Evolutionary conservation across 176 grass and related monocot species (phyloP).

Genomic region (Neostapfia colusana): DNA sequence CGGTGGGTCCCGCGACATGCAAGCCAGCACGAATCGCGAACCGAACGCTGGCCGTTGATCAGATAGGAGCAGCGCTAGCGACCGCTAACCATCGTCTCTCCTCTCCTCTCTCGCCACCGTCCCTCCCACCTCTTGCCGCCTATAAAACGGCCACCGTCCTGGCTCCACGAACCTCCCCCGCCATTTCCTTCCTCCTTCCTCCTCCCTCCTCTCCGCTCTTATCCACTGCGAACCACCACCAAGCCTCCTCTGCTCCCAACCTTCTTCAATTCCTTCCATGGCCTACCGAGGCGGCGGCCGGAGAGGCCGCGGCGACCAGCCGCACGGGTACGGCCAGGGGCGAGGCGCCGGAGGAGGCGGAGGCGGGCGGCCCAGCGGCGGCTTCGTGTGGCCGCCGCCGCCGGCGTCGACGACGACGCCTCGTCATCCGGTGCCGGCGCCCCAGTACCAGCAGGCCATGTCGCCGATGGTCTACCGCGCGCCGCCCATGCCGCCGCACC

Average conservation of each 20-base stretch:
- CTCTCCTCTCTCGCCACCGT: neutral
- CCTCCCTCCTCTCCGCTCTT: neutral
- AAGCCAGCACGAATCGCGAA: too few relatives aligned
- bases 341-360: neutral
- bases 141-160: neutral
- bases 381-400: conserved; percentile 46
- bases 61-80: too few relatives aligned
- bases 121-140: neutral
- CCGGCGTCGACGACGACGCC: neutral
- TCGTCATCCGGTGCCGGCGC: neutral
- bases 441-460: neutral
- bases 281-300: conserved; percentile 39
- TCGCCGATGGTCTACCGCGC: conserved; percentile 7
- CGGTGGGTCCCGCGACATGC: too few relatives aligned
- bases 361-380: neutral
- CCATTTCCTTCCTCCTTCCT: neutral
- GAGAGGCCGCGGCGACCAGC: conserved; percentile 22
- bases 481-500: conserved; percentile 2
- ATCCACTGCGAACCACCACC: neutral
- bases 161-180: neutral
- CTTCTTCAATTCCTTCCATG: conserved; percentile 41
- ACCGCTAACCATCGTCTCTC: too few relatives aligned
- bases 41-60: too few relatives aligned
- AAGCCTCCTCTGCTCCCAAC: neutral
- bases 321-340: neutral